Percentiles rank a stretch among this genome's conserved stretches.
phyloP scores from a whole-genome alignment of 1,139 yeast genomes.

The Yamadazyma membranifaciens region DNA sequence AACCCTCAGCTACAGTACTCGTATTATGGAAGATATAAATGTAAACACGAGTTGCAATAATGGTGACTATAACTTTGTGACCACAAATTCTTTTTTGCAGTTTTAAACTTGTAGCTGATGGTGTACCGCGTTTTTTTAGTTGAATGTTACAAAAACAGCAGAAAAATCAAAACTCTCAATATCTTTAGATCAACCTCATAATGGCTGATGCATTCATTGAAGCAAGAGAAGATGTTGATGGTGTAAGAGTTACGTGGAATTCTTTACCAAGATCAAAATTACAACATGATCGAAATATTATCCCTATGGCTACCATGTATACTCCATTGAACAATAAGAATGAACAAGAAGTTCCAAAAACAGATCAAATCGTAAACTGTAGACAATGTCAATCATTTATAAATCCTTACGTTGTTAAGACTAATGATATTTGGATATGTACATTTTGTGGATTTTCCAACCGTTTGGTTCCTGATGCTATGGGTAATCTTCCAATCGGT shows the following conservation, averaged over 20 bases:
- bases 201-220: slow-evolving; percentile 47
- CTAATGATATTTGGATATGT: slow-evolving; percentile 59
- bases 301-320: slow-evolving; percentile 64
- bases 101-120: not conserved
- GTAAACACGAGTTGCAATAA: too few relatives aligned
- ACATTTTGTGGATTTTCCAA: slow-evolving; percentile 59
- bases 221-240: slow-evolving; percentile 81
- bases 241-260: slow-evolving; percentile 91
- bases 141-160: not conserved
- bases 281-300: slow-evolving; percentile 56
- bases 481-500: slow-evolving; percentile 14
- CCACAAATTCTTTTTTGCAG: not conserved
- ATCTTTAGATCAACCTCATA: not conserved
- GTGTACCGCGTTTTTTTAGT: slow-evolving; percentile 1
- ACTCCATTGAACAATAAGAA: slow-evolving; percentile 63
- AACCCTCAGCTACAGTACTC: too few relatives aligned
- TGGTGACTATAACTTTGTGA: too few relatives aligned
- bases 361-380: slow-evolving; percentile 37
- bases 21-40: too few relatives aligned
- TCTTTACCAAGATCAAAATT: slow-evolving; percentile 63
- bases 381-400: slow-evolving; percentile 59
- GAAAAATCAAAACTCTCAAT: slow-evolving; percentile 1
- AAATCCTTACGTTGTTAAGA: slow-evolving; percentile 51
- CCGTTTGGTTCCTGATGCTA: slow-evolving; percentile 27
- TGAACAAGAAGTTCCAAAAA: slow-evolving; percentile 37